Percentiles rank a stretch among this genome's conserved stretches.
Conservation (phyloP, 1,284 basidiomycete genomes). For the Butyriboletus appendiculatus region DNA sequence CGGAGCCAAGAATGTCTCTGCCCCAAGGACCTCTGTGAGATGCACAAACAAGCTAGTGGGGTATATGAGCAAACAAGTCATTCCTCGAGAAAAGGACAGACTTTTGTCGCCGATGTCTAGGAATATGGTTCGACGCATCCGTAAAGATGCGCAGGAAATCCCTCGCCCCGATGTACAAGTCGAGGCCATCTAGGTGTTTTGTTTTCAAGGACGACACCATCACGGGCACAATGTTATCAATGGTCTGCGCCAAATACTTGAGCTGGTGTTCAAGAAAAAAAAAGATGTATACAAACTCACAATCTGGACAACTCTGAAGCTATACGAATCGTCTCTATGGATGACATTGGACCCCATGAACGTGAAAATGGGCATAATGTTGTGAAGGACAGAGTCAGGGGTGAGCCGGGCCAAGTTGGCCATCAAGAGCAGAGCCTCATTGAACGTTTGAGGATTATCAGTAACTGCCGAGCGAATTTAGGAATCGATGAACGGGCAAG, state of each 20-base stretch:
- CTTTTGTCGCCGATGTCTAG: slow-evolving; percentile 84
- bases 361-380: slow-evolving; percentile 98
- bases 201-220: slow-evolving; percentile 78
- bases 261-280: background rate
- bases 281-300: slow-evolving; percentile 38
- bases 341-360: slow-evolving; percentile 98
- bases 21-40: slow-evolving; percentile 84
- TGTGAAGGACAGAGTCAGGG: slow-evolving; percentile 90
- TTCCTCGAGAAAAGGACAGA: slow-evolving; percentile 38
- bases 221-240: slow-evolving; percentile 92
- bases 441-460: slow-evolving; percentile 92
- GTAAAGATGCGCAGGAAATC: slow-evolving; percentile 88
- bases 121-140: slow-evolving; percentile 85
- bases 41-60: slow-evolving; percentile 82
- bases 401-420: slow-evolving; percentile 82
- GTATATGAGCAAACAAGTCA: slow-evolving; percentile 8
- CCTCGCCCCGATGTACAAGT: slow-evolving; percentile 65
- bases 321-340: slow-evolving; percentile 95
- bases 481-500: background rate
- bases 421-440: slow-evolving; percentile 91
- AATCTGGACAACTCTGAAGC: slow-evolving; percentile 93
- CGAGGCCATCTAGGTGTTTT: slow-evolving; percentile 51
- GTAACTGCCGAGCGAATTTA: slow-evolving; percentile 53
- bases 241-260: slow-evolving; percentile 57
- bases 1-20: slow-evolving; percentile 81